Percentiles rank a stretch among this genome's conserved stretches.
Conservation (phyloP, 805 yeast species). For the Barnettozyma wickerhamii region DNA sequence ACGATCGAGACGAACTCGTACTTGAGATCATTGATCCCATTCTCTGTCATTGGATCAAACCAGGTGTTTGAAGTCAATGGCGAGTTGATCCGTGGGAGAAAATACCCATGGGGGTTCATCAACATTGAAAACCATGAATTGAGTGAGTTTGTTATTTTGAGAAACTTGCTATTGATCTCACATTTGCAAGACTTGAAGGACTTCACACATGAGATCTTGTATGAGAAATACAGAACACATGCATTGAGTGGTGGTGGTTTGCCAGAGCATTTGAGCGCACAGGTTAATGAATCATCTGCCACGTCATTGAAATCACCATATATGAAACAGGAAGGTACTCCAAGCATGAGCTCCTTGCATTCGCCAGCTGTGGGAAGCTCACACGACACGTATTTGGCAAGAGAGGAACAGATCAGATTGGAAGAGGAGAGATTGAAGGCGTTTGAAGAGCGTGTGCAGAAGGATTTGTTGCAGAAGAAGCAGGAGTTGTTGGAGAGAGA, state of each 20-base stretch:
- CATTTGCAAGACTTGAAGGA: conserved; percentile 89
- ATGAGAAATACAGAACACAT: conserved; percentile 87
- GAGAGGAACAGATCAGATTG: conserved; percentile 84
- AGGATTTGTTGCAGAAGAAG: conserved; percentile 74
- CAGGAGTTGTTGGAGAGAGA: conserved; percentile 83
- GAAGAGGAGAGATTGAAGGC: conserved; percentile 87
- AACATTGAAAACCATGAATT: conserved; percentile 68
- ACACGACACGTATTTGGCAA: conserved; percentile 46
- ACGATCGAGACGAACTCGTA: conserved; percentile 62
- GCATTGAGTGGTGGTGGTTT: conserved; percentile 61
- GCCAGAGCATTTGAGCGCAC: conserved; percentile 31
- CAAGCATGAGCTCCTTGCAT: conserved; percentile 13
- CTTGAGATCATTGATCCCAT: conserved; percentile 60
- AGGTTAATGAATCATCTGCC: conserved; percentile 5
- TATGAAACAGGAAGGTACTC: conserved; percentile 21
- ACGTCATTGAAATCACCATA: conserved; percentile 19
- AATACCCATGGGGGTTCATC: conserved; percentile 57
- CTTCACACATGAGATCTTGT: conserved; percentile 77
- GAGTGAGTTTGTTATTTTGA: conserved; percentile 76
- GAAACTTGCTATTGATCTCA: conserved; percentile 74
- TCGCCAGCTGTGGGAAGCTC: conserved; percentile 16
- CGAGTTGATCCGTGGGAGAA: conserved; percentile 40
- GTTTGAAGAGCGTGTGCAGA: conserved; percentile 86
- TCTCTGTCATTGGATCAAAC: conserved; percentile 67
- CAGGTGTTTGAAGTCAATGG: conserved; percentile 48